phyloP scores from a whole-genome alignment of 495 filamentous ascomycete genomes.

The Chaetomium fimeti region DNA sequence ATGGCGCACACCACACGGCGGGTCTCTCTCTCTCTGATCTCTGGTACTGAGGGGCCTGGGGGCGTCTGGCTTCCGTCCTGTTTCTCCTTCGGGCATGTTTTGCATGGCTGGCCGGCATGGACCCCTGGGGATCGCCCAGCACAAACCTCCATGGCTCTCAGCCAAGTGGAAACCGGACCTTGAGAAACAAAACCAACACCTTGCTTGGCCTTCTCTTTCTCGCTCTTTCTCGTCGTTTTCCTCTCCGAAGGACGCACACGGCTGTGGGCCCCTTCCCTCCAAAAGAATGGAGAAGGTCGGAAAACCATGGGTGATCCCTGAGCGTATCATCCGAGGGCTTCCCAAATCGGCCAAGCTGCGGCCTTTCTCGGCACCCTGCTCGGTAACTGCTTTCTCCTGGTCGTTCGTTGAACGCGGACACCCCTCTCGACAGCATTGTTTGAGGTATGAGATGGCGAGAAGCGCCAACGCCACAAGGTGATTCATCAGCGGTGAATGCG shows the following conservation, averaged over 20 bases:
- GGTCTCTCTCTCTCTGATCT: background rate
- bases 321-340: background rate
- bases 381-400: background rate
- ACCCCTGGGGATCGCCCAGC: conserved; percentile 13
- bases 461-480: background rate
- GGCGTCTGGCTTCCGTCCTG: background rate
- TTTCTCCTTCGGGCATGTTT: conserved; percentile 9
- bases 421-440: background rate
- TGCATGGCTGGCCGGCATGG: conserved; percentile 12
- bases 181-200: conserved; percentile 4
- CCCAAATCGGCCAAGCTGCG: background rate
- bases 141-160: conserved; percentile 1
- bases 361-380: conserved; percentile 20
- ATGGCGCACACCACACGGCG: background rate
- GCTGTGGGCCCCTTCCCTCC: background rate
- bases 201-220: background rate
- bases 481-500: conserved; percentile 2
- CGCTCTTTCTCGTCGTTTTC: background rate
- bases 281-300: background rate
- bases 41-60: background rate
- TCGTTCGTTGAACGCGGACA: background rate
- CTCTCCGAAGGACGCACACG: background rate
- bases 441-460: background rate
- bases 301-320: conserved; percentile 14
- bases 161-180: conserved; percentile 15